These are phyloP conservation scores for Alternaria arbusti DNA, from an alignment of 2,329 filamentous ascomycete genomes.

Conservation along the genomic window DNA sequence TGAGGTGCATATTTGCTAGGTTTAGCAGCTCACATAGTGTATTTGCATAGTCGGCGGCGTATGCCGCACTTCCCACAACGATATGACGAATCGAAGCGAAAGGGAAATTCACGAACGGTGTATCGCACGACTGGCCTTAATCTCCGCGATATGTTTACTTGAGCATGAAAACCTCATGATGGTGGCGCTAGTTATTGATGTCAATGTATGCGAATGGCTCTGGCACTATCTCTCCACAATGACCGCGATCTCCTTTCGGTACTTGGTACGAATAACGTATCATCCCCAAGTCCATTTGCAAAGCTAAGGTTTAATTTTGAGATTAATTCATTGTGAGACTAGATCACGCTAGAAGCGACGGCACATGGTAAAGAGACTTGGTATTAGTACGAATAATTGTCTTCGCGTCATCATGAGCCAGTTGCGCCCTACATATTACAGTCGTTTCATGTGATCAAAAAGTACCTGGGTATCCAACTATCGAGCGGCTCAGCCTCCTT, in stretches of 20 bases:
- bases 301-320: background rate
- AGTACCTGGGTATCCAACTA: background rate
- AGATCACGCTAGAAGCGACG: background rate
- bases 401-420: background rate
- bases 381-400: background rate
- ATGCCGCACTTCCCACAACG: background rate
- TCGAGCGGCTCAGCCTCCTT: background rate
- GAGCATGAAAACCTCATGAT: background rate
- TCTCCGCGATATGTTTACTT: background rate
- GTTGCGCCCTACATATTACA: background rate
- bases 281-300: background rate
- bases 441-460: background rate
- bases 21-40: background rate
- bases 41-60: background rate
- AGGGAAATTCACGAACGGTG: no score
- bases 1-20: background rate
- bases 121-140: background rate
- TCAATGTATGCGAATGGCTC: background rate
- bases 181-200: background rate
- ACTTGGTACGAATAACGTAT: background rate
- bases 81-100: background rate
- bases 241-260: background rate
- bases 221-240: background rate
- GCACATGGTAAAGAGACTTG: background rate
- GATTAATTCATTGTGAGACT: background rate